phyloP scores from a whole-genome alignment of 495 filamentous ascomycete genomes.

The Penicillium steckii region DNA sequence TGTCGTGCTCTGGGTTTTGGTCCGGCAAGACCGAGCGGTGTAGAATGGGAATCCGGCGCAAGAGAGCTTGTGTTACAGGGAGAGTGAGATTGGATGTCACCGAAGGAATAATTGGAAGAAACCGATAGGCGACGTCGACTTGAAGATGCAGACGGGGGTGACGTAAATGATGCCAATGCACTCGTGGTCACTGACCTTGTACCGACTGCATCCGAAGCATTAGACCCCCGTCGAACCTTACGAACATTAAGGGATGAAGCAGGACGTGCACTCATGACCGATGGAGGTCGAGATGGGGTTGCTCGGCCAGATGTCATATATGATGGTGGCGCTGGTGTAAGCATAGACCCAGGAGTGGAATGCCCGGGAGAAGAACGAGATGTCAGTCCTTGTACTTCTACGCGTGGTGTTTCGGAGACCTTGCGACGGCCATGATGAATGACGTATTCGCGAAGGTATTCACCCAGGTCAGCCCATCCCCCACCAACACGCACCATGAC shows the following conservation, averaged over 20 bases:
- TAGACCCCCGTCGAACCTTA: conserved; percentile 40
- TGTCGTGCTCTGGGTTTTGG: conserved; percentile 45
- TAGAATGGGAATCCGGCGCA: conserved; percentile 22
- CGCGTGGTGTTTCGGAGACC: conserved; percentile 40
- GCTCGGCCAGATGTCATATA: conserved; percentile 26
- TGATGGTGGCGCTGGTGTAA: conserved; percentile 16
- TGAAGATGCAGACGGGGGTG: conserved; percentile 26
- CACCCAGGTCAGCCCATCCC: conserved; percentile 92
- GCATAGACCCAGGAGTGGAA: conserved; percentile 25
- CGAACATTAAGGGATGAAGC: conserved; percentile 41
- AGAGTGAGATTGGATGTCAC: conserved; percentile 17
- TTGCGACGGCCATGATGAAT: conserved; percentile 71
- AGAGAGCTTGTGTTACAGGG: conserved; percentile 16
- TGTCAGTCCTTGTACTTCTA: conserved; percentile 42
- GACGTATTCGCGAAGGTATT: conserved; percentile 92
- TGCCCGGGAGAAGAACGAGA: conserved; percentile 35
- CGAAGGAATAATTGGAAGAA: conserved; percentile 38
- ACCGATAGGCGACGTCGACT: conserved; percentile 38
- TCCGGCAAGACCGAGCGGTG: conserved; percentile 48
- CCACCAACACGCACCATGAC: conserved; percentile 98
- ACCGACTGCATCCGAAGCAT: conserved; percentile 34
- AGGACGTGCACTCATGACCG: conserved; percentile 38
- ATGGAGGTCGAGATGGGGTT: conserved; percentile 35
- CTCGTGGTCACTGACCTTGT: conserved; percentile 30
- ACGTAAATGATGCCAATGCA: conserved; percentile 29